A percentile compares a stretch with the other conserved stretches of the same genome.
These are phyloP conservation scores for Myxozyma neglecta DNA, from an alignment of 805 yeast genomes.

Conservation along the genomic window DNA sequence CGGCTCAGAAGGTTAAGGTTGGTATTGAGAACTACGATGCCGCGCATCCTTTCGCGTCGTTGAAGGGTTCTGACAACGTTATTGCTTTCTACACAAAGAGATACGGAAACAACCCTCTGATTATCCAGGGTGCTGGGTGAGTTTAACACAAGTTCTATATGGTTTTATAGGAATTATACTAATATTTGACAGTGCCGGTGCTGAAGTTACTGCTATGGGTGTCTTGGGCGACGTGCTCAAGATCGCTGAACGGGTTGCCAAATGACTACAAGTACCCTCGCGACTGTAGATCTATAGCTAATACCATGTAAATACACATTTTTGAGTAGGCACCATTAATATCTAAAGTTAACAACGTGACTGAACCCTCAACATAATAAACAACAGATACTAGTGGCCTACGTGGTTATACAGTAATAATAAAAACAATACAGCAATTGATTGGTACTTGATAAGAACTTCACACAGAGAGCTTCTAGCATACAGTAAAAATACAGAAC, in stretches of 20 bases:
- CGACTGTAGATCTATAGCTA: too few species aligned
- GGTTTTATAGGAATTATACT: slow-evolving; percentile 39
- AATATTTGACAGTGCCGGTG: slow-evolving; percentile 55
- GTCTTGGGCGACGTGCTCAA: slow-evolving; percentile 91
- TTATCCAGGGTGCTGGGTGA: slow-evolving; percentile 93
- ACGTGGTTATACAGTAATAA: too few species aligned
- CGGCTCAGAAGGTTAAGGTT: slow-evolving; percentile 58
- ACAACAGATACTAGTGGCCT: too few species aligned
- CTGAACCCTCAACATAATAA: too few species aligned
- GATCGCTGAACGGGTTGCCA: slow-evolving; percentile 76
- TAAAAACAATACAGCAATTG: too few species aligned
- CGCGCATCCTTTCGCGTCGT: slow-evolving; percentile 92
- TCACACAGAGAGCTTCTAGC: too few species aligned
- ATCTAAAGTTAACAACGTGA: too few species aligned
- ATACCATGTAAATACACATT: too few species aligned
- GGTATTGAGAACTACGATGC: slow-evolving; percentile 79
- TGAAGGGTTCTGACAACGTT: slow-evolving; percentile 95
- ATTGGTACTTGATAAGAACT: too few species aligned
- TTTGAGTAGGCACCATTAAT: too few species aligned
- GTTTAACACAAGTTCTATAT: not conserved
- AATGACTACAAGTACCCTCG: slow-evolving; percentile 9
- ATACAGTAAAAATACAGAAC: too few species aligned
- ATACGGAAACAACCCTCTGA: slow-evolving; percentile 80
- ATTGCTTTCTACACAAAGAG: slow-evolving; percentile 88
- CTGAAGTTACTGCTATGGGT: slow-evolving; percentile 78